These are phyloP conservation scores for Purshia tridentata DNA, from an alignment of 306 rosid genomes.

Conservation along the genomic window DNA sequence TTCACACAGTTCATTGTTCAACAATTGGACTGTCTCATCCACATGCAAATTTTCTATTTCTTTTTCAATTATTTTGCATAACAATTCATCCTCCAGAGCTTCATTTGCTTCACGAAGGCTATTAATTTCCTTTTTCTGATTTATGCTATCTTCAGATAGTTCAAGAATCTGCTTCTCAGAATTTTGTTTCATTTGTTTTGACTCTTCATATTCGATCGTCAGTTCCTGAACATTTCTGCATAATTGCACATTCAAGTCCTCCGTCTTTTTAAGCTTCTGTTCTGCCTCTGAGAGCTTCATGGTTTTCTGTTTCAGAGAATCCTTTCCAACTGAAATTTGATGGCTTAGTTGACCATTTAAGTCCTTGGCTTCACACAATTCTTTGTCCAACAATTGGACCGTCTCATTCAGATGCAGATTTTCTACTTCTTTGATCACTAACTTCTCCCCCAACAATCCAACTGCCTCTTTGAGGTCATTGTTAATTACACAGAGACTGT, in stretches of 20 bases:
- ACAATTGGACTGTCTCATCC: slow-evolving; percentile 47
- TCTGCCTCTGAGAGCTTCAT: slow-evolving; percentile 58
- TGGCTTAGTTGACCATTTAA: slow-evolving; percentile 46
- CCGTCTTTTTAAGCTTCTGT: slow-evolving; percentile 53
- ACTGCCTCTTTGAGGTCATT: slow-evolving; percentile 52
- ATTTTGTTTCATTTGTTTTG: slow-evolving; percentile 38
- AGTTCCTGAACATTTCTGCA: slow-evolving; percentile 54
- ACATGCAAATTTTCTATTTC: slow-evolving; percentile 27
- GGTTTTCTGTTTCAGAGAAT: slow-evolving; percentile 48
- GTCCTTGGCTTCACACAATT: slow-evolving; percentile 48
- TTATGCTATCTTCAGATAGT: slow-evolving; percentile 50
- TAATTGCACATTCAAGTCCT: slow-evolving; percentile 54
- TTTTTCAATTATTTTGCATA: slow-evolving; percentile 59
- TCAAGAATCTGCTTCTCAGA: slow-evolving; percentile 59
- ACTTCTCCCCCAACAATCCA: slow-evolving; percentile 44
- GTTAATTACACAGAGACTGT: slow-evolving; percentile 44
- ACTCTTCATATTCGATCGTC: slow-evolving; percentile 57
- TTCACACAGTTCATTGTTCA: slow-evolving; percentile 52
- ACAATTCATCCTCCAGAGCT: slow-evolving; percentile 44
- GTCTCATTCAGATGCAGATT: slow-evolving; percentile 50
- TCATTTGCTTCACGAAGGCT: slow-evolving; percentile 52
- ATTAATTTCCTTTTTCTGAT: slow-evolving; percentile 60
- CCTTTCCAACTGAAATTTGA: slow-evolving; percentile 47
- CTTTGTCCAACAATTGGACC: slow-evolving; percentile 45
- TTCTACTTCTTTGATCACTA: slow-evolving; percentile 56